These are phyloP conservation scores for Boletus tylopilopsis DNA, from an alignment of 768 basidiomycete genomes.

Conservation along the genomic window DNA sequence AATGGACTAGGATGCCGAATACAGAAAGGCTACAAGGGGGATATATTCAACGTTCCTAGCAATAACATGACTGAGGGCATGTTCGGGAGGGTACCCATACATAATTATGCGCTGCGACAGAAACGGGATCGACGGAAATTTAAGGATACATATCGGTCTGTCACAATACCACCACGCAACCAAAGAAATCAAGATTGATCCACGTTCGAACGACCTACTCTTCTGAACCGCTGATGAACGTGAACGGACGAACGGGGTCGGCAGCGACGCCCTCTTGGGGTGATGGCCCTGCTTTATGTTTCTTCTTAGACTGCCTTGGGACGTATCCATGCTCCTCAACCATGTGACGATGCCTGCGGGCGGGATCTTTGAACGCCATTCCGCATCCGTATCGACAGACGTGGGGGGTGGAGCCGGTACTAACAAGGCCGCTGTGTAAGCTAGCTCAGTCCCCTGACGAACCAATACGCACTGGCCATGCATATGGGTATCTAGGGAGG, in stretches of 20 bases:
- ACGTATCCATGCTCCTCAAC: conserved; percentile 48
- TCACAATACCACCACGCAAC: conserved; percentile 18
- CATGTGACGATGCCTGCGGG: conserved; percentile 59
- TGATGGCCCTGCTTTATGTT: conserved; percentile 36
- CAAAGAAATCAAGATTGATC: conserved; percentile 1
- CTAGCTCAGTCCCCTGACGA: not conserved
- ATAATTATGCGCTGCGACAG: conserved; percentile 16
- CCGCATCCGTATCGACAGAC: conserved; percentile 49
- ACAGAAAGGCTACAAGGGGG: conserved; percentile 19
- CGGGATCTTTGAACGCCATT: conserved; percentile 59
- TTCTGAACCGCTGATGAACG: conserved; percentile 28
- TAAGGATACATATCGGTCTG: conserved; percentile 24
- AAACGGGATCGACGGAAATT: conserved; percentile 6
- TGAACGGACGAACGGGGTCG: conserved; percentile 32
- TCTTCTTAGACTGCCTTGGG: conserved; percentile 44
- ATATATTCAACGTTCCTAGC: conserved; percentile 10
- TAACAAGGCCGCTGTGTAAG: conserved; percentile 26
- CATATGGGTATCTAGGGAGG: conserved; percentile 54
- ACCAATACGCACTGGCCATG: conserved; percentile 44
- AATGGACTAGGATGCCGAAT: not conserved
- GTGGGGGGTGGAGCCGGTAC: conserved; percentile 56
- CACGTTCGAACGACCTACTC: conserved; percentile 15
- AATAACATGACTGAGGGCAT: conserved; percentile 15
- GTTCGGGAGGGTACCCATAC: conserved; percentile 7
- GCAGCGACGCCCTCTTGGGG: conserved; percentile 21